Evolutionary conservation across 768 basidiomycete genomes (phyloP).

Genomic region (Tricholoma sp.): DNA sequence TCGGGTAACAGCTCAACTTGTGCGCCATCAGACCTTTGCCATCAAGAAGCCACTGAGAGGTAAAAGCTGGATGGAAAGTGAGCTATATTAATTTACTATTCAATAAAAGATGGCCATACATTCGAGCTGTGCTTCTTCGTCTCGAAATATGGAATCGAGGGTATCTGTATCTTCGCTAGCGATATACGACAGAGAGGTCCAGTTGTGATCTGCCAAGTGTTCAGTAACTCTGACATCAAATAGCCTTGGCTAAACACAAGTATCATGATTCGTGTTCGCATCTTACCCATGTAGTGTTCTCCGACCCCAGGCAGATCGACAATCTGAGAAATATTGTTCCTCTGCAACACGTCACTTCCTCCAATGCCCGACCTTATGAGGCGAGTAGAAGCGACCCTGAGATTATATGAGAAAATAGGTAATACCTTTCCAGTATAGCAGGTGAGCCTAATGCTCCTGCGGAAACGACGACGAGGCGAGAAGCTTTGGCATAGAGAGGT

Average conservation of each 20-base stretch:
- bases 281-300: conserved; percentile 51
- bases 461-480: conserved; percentile 45
- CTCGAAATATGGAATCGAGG: conserved; percentile 41
- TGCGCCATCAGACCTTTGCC: conserved; percentile 36
- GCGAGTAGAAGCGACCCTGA: not conserved
- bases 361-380: conserved; percentile 62
- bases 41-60: conserved; percentile 9
- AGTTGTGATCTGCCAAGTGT: conserved; percentile 33
- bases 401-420: not conserved
- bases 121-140: conserved; percentile 30
- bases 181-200: conserved; percentile 32
- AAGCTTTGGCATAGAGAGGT: conserved; percentile 27
- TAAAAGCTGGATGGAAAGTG: conserved; percentile 7
- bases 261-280: not conserved
- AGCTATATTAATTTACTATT: not conserved
- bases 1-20: not conserved
- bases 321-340: conserved; percentile 40
- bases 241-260: not conserved
- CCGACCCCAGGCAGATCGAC: conserved; percentile 79
- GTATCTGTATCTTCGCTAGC: conserved; percentile 43
- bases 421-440: conserved; percentile 45
- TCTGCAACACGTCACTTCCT: conserved; percentile 37
- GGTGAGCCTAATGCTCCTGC: conserved; percentile 54
- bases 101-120: conserved; percentile 25
- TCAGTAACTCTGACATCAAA: not conserved